Evolutionary conservation across 2,329 filamentous ascomycete species (phyloP), one percentile per base, ranked within the genome.

Genomic region (Paracorniculantispora psalliotae): DNA sequence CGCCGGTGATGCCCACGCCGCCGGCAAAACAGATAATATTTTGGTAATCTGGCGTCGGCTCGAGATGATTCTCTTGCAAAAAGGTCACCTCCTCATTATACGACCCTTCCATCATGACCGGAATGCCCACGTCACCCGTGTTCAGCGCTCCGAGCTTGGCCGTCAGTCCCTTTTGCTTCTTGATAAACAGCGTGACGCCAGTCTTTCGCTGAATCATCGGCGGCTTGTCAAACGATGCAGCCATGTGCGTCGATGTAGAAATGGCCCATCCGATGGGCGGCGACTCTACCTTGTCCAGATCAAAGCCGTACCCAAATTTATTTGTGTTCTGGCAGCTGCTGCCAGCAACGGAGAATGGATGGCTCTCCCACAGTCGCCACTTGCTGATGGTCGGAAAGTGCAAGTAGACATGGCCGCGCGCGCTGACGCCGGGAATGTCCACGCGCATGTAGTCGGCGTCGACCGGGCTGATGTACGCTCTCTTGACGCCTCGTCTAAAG

Each of bases 21-120:
- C 69, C 67, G 12, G 69, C 69, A 37, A 71, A 61, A 46, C 67
- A 69, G 1, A 71, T 61, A 0, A 69, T 61, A 53, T 70, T 71
- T 2, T 63, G 61, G 49, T 54, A 65, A 17, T 62, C 57, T 28
- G 53, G 51, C 10, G 61, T 61, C 25, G 60, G 60, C n/a, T 44
- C 12, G 4, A 61, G 23, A 19, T 64, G 62, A 19, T 49, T 60
- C 4, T 61, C 59, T 25, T 62, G 60, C 13, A 64, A 33, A 21
- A 63, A 62, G 13, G 62, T 63, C 8, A 55, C 49, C 21, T 54
- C 56, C 4, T 57, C 48, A 12, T 56, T 61, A 39, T 66, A 67
- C 2, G 65, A 65, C 4, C 61, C 62, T 48, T 67, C 66, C 10
- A 67, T 56, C 12, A 67, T 30, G 10, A 67, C 65, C 8, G 64